Base-by-base conservation (phyloP, 768 basidiomycete species). In the Sistotremastrum niveocremeum region DNA sequence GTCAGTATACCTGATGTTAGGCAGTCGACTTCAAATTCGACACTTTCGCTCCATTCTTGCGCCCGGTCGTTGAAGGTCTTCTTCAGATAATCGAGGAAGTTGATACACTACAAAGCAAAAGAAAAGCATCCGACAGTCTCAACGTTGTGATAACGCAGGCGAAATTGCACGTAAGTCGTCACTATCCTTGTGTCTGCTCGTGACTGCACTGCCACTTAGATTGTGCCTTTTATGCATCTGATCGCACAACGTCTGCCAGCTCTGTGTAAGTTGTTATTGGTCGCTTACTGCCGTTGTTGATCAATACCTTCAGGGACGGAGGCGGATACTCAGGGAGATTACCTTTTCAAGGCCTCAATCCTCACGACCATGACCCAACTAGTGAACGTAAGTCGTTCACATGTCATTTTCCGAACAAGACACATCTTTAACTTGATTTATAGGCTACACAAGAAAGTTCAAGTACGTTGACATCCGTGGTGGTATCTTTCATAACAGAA, bases 71-170 rank as follows among this genome's bases (percentile, higher is more conserved):
- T 20, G 65, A 69, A n/a, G 75, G 81, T 44, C 68, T 91, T 1
- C 68, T 89, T n/a, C 64, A 58, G 41, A 65, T 94, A 29, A 70
- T 88, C 49, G 73, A 70, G 3, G 84, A 90, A 56, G 77, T 77
- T 0, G 79, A 86, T 39, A 77, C 79, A 2, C 64, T 80, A 20
- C 88, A 91, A 57, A 83, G 73, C 58, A 87, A 87, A 60, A 74
- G 76, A 37, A 71, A 81, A 47, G 68, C 93, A n/a, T 76, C 78
- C 31, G 67, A 68, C 44, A 77, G 76, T 41, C 60, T 94, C 44
- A 84, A 80, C 49, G 69, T 72, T 2, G 64, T 91, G 37, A 79
- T 93, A 41, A 76, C 82, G 48, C 52, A 66, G 34, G 65, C 62
- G 1, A 69, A 60, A 4, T 40, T 46, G 6, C 52, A 59, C 44